Percentiles rank a stretch among this genome's conserved stretches.
phyloP scores from a whole-genome alignment of 345 rosid genomes.

The Corymbia maculata region DNA sequence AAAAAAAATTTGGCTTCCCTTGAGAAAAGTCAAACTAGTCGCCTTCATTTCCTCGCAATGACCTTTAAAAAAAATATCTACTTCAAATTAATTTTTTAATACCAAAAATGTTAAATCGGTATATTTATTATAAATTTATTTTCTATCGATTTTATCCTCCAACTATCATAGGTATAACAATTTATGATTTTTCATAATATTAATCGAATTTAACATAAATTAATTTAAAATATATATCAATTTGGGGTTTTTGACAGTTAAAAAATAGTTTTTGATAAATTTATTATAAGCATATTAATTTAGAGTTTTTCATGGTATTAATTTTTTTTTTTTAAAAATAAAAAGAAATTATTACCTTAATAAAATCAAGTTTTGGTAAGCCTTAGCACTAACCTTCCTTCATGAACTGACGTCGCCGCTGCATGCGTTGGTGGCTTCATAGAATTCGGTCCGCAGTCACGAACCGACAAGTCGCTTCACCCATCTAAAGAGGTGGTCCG shows the following conservation, averaged over 20 bases:
- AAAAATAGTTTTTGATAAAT: no score
- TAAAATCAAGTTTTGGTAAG: neutral
- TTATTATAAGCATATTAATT: fast-evolving
- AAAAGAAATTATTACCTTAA: neutral
- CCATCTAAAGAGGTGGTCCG: neutral
- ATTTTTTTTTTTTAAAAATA: no score
- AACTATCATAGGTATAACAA: fast-evolving
- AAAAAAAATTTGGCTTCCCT: neutral
- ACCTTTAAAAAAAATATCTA: no score
- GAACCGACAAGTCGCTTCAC: neutral
- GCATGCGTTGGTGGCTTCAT: neutral
- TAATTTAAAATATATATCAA: fast-evolving
- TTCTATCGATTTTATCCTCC: fast-evolving
- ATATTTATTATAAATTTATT: no score
- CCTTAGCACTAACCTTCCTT: neutral
- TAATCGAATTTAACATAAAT: no score
- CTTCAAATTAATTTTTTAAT: no score
- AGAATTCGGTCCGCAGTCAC: neutral
- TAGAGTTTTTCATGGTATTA: no score
- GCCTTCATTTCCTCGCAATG: no score
- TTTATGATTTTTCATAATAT: no score
- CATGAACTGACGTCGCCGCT: neutral
- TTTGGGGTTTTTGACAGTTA: no score
- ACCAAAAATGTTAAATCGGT: no score
- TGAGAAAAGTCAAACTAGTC: neutral